Evolutionary conservation across 2,329 filamentous ascomycete species (phyloP).

Genomic region (Boeremia lycopersici): DNA sequence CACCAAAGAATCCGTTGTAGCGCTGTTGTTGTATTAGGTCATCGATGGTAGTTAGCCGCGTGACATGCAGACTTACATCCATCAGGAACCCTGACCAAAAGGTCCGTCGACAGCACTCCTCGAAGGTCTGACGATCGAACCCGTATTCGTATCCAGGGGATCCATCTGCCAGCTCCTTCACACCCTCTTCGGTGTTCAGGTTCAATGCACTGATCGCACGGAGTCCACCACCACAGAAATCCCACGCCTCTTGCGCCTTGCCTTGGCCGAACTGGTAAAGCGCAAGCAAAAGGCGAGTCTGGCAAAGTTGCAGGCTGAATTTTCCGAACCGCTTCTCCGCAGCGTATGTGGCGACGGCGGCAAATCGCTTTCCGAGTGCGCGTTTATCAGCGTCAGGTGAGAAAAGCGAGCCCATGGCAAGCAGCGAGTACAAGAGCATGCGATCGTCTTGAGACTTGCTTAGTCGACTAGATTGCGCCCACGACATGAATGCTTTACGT

Average conservation of each 20-base stretch:
- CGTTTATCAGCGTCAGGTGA: conserved; percentile 54
- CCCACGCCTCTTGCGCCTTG: conserved; percentile 65
- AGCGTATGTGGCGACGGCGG: conserved; percentile 64
- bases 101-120: conserved; percentile 71
- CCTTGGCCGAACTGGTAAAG: conserved; percentile 69
- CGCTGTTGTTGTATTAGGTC: conserved; percentile 51
- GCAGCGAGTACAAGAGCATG: conserved; percentile 66
- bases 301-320: conserved; percentile 68
- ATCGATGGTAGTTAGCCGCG: conserved; percentile 38
- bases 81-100: conserved; percentile 75
- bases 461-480: conserved; percentile 56
- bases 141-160: conserved; percentile 60
- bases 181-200: conserved; percentile 66
- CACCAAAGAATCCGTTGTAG: conserved; percentile 62
- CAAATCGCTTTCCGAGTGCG: conserved; percentile 55
- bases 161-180: conserved; percentile 52
- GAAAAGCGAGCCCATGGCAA: conserved; percentile 64
- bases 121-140: conserved; percentile 62
- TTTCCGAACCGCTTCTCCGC: conserved; percentile 57
- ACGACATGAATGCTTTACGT: conserved; percentile 58
- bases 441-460: conserved; percentile 60
- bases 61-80: conserved; percentile 59
- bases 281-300: conserved; percentile 69
- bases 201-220: conserved; percentile 65
- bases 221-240: conserved; percentile 67